Conservation (phyloP, 768 basidiomycete species). For the Antrodiella citrinella region DNA sequence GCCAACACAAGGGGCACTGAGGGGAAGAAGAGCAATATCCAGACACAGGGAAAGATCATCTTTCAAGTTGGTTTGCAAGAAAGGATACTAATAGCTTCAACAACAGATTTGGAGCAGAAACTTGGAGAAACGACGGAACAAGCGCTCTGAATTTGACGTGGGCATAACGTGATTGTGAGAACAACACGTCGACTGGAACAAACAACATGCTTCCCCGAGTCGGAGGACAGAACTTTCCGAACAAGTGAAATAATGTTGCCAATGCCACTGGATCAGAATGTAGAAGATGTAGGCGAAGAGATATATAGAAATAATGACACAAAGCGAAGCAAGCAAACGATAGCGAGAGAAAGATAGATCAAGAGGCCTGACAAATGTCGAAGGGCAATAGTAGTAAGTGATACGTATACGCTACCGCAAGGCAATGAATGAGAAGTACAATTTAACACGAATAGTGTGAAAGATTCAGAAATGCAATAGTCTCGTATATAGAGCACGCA, state of each 20-base stretch:
- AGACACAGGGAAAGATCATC: slow-evolving; percentile 6
- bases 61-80: no score
- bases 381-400: neutral
- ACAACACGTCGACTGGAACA: slow-evolving; percentile 11
- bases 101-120: no score
- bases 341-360: neutral
- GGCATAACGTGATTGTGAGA: neutral
- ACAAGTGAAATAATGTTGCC: no score
- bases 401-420: no score
- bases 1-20: slow-evolving; percentile 35
- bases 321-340: neutral
- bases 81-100: no score
- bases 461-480: no score
- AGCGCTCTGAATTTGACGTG: neutral
- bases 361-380: neutral
- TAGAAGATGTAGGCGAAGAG: no score
- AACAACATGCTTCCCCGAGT: slow-evolving; percentile 11
- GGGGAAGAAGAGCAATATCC: slow-evolving; percentile 26
- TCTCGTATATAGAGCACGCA: neutral
- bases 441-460: no score
- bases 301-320: neutral
- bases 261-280: no score
- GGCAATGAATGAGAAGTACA: no score
- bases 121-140: no score
- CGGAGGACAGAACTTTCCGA: no score